Evolutionary conservation across 176 grass and related monocot genomes (phyloP).

Genomic region (Saccharum spontaneum): DNA sequence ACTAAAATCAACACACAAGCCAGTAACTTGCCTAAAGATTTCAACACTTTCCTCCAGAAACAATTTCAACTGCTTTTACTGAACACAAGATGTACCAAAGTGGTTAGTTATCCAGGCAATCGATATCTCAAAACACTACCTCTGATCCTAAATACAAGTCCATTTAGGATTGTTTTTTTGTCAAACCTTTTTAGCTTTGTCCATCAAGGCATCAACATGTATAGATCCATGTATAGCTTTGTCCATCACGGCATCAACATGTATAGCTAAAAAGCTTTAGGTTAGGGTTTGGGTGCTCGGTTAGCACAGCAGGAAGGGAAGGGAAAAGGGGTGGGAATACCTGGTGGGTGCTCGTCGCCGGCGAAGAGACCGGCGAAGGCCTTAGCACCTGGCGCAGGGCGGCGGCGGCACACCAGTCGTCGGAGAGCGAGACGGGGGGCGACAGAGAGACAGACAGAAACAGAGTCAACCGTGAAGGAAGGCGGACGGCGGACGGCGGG

Average conservation of each 20-base stretch:
- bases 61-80: not conserved
- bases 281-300: not conserved
- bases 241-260: not conserved
- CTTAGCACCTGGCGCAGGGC: not conserved
- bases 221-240: not conserved
- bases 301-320: not conserved
- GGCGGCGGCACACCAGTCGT: not conserved
- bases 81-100: not conserved
- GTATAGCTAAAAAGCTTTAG: not conserved
- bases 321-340: not conserved
- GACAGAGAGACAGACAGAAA: too few relatives aligned
- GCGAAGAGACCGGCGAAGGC: not conserved
- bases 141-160: not conserved
- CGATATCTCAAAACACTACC: not conserved
- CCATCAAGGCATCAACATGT: not conserved
- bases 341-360: not conserved
- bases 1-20: not conserved
- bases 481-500: not conserved
- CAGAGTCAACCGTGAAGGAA: not conserved
- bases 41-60: not conserved
- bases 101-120: not conserved
- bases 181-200: not conserved
- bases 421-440: not conserved
- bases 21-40: not conserved
- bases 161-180: not conserved